A percentile compares a stretch with the other conserved stretches of the same genome.
Conservation (phyloP, 148 eudicot species). For the Arctostaphylos glauca region DNA sequence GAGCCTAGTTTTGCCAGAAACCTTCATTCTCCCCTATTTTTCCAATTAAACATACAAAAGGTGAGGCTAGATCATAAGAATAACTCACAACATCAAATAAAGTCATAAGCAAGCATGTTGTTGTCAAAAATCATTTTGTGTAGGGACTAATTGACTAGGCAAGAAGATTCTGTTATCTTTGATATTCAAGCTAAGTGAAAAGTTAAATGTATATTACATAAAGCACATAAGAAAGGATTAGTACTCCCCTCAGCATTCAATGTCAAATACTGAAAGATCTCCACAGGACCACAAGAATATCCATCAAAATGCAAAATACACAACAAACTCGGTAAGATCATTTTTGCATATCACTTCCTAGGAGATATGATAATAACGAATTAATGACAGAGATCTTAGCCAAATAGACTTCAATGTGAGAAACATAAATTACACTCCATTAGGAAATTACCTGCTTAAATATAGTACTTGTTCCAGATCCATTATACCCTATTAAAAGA, state of each 20-base stretch:
- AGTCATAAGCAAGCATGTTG: too few relatives aligned
- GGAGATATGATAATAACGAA: background rate
- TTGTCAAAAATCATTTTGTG: too few relatives aligned
- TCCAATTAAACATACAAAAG: too few relatives aligned
- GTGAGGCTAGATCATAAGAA: too few relatives aligned
- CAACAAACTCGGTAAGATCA: background rate
- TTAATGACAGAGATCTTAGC: background rate
- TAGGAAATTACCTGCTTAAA: slow-evolving; percentile 76
- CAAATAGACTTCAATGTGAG: slow-evolving; percentile 1
- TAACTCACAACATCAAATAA: too few relatives aligned
- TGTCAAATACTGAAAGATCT: background rate
- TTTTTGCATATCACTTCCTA: background rate
- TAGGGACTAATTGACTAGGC: background rate
- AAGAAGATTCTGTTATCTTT: background rate
- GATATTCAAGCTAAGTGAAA: too few relatives aligned
- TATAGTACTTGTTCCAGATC: slow-evolving; percentile 93
- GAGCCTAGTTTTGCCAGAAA: too few relatives aligned
- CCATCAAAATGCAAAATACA: background rate
- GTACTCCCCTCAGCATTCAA: background rate
- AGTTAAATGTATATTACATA: background rate
- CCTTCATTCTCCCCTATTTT: too few relatives aligned
- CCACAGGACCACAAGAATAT: slow-evolving; percentile 3
- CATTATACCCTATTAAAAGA: slow-evolving; percentile 75
- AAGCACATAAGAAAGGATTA: background rate
- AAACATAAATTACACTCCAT: background rate